Evolutionary conservation across 2,329 filamentous ascomycete genomes (phyloP).

Genomic region (Fusarium fujikuroi): DNA sequence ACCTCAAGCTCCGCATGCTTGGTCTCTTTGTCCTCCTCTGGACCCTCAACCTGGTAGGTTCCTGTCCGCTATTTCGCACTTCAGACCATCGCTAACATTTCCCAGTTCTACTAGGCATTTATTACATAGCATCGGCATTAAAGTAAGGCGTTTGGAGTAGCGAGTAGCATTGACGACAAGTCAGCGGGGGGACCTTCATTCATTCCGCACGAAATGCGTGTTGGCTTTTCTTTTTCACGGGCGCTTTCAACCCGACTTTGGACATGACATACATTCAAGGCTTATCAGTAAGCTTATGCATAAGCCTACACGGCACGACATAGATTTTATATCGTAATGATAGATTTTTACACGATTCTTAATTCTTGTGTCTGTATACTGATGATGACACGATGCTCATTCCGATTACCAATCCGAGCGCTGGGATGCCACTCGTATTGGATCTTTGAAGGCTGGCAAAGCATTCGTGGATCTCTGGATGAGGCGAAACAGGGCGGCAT

Average conservation of each 20-base stretch:
- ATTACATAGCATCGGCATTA: background rate
- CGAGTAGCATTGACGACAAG: conserved; percentile 5
- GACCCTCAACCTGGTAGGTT: conserved; percentile 33
- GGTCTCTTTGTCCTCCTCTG: conserved; percentile 33
- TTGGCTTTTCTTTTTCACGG: conserved; percentile 9
- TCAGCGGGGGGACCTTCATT: background rate
- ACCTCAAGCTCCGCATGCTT: conserved; percentile 32
- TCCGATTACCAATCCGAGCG: background rate
- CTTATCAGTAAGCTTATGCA: conserved; percentile 11
- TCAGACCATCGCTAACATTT: background rate
- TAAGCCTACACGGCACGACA: conserved; percentile 26
- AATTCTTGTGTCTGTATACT: fast-evolving
- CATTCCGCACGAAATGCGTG: background rate
- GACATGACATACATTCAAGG: conserved; percentile 20
- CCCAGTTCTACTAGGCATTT: conserved; percentile 29
- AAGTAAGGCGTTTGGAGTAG: conserved; percentile 31
- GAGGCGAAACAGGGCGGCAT: background rate
- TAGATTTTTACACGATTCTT: conserved; percentile 9
- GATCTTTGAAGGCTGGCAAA: background rate
- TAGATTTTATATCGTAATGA: conserved; percentile 36
- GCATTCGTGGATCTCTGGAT: background rate
- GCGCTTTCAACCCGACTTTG: background rate
- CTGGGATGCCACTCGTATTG: no score
- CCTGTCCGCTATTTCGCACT: fast-evolving
- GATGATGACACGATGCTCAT: background rate